Evolutionary conservation across 2,329 filamentous ascomycete genomes (phyloP).

Genomic region (Talaromyces sp.): DNA sequence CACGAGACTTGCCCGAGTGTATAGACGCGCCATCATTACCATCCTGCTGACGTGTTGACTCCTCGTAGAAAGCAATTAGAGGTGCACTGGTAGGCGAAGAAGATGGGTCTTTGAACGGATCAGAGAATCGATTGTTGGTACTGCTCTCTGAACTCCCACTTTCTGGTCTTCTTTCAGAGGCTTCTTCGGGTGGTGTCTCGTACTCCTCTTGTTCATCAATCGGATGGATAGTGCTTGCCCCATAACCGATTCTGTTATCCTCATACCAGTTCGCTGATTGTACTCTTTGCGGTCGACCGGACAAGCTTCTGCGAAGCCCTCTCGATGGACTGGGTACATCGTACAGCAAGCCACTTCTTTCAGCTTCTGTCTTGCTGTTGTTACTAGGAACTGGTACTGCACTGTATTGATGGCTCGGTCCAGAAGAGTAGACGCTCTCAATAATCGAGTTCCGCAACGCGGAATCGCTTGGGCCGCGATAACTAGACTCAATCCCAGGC

Average conservation of each 20-base stretch:
- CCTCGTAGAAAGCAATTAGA: conserved; percentile 22
- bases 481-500: conserved; percentile 40
- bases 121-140: conserved; percentile 22
- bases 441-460: conserved; percentile 17
- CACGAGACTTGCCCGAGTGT: conserved; percentile 32
- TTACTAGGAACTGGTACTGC: conserved; percentile 27
- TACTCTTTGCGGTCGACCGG: conserved; percentile 30
- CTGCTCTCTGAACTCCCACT: conserved; percentile 23
- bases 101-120: conserved; percentile 31
- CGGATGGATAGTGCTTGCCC: conserved; percentile 58
- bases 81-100: conserved; percentile 21
- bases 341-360: conserved; percentile 44
- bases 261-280: conserved; percentile 49
- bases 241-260: conserved; percentile 49
- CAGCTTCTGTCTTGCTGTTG: conserved; percentile 34
- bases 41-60: conserved; percentile 11
- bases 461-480: conserved; percentile 28
- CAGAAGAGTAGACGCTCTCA: conserved; percentile 15
- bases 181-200: conserved; percentile 37
- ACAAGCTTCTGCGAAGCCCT: conserved; percentile 40
- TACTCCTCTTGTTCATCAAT: conserved; percentile 65
- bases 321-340: conserved; percentile 43
- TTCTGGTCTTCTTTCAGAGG: conserved; percentile 20
- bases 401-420: conserved; percentile 17
- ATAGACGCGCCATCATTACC: conserved; percentile 14